Evolutionary conservation across 371 early-diverging fungal species (phyloP), one percentile per base, ranked within the genome.

Genomic region (Circinella minor): DNA sequence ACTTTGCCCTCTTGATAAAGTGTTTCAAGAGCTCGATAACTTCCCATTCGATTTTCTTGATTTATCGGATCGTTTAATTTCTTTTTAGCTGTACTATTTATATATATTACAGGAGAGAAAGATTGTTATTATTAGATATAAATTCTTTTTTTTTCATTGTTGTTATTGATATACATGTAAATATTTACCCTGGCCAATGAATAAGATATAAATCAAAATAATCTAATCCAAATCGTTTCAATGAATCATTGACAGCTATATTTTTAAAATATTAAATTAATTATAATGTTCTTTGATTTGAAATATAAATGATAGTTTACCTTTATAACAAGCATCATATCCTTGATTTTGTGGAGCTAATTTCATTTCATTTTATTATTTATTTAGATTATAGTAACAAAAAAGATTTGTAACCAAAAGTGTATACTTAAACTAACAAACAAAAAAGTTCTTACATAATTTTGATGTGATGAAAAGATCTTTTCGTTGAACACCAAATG

Each of bases 391-490:
- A 43, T 11, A 11, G 3, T 0, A 43, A 43, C 43, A 43, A 43
- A 43, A 11, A 11, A 43, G n/a, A n/a, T n/a, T n/a, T n/a, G n/a
- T n/a, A n/a, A n/a, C n/a, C 11, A 1, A 11, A 43, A 11, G 43
- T 43, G 11, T 54, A 13, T 3, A 54, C 8, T n/a, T 13, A 54
- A 18, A 8, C 8, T 6, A 54, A 54, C 54, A 54, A 43, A n/a
- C n/a, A n/a, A n/a, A n/a, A 43, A 43, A 27, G 27, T 3, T 43
- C 78, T 72, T 86, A 91, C 94, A 87, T 55, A 99, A 88, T 77
- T 99, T 99, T 61, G 94, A 94, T 0, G 97, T 96, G 59, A 99
- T 87, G 86, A 98, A 99, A 3, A 99, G 55, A 36, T 97, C 96
- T 47, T 90, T 71, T n/a, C 99, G 84, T 48, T 79, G 71, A 1